phyloP scores from a whole-genome alignment of 805 yeast genomes.

The Sungouiozyma ichnusensis region DNA sequence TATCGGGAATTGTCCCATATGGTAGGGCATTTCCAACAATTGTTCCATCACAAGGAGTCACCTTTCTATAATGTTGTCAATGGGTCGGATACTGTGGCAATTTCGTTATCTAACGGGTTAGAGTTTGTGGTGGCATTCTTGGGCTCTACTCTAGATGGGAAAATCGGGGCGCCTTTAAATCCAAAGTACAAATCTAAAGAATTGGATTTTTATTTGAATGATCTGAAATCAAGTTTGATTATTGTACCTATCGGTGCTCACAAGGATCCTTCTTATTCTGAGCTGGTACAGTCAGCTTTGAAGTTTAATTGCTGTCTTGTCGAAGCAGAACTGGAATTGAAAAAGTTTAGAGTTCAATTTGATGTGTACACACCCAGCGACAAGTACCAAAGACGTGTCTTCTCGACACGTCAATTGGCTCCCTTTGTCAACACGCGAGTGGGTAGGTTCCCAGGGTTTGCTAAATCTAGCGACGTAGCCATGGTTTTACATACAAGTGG shows the following conservation, averaged over 20 bases:
- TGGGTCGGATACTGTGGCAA: constrained; percentile 42
- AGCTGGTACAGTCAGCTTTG: constrained; percentile 42
- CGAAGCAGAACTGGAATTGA: constrained; percentile 39
- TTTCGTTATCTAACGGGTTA: constrained; percentile 49
- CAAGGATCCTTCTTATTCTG: constrained; percentile 19
- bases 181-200: constrained; percentile 51
- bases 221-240: constrained; percentile 46
- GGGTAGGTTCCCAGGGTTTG: constrained; percentile 32
- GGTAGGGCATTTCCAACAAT: constrained; percentile 40
- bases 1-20: constrained; percentile 36
- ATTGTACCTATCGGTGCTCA: constrained; percentile 47
- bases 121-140: constrained; percentile 49
- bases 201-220: constrained; percentile 54
- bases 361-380: constrained; percentile 24
- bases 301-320: constrained; percentile 39
- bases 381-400: constrained; percentile 16
- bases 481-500: constrained; percentile 65
- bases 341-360: constrained; percentile 35
- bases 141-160: constrained; percentile 44
- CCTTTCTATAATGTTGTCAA: constrained; percentile 30
- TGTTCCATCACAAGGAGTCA: constrained; percentile 33
- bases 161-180: constrained; percentile 61
- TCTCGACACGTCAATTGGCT: constrained; percentile 22
- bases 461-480: constrained; percentile 45
- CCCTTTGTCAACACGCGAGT: constrained; percentile 23